Conservation (phyloP, 306 rosid species). For the Quercus parvula region DNA sequence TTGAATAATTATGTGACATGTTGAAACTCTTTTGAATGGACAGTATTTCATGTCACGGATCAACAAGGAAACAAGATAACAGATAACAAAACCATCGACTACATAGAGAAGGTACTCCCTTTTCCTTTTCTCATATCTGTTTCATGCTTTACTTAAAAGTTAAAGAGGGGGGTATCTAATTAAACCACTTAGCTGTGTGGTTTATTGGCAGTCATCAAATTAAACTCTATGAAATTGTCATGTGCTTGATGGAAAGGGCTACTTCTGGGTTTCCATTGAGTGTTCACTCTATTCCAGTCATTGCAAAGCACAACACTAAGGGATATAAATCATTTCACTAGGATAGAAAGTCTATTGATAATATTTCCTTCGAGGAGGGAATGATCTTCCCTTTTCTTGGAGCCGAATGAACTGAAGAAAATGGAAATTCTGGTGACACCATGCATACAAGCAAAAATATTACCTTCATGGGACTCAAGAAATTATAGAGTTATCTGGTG, state of each 20-base stretch:
- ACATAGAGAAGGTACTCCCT: conserved; percentile 64
- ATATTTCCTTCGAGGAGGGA: too few species aligned
- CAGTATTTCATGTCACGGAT: conserved; percentile 88
- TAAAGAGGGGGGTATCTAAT: background rate
- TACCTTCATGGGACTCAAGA: conserved; percentile 13
- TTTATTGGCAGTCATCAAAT: background rate
- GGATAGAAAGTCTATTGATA: background rate
- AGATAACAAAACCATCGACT: conserved; percentile 60
- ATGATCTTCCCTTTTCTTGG: too few species aligned
- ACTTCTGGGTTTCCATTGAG: background rate
- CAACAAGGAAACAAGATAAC: conserved; percentile 79
- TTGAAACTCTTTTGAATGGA: conserved; percentile 14
- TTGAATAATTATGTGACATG: conserved; percentile 24
- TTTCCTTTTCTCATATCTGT: conserved; percentile 17
- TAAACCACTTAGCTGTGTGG: background rate
- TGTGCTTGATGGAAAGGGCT: background rate
- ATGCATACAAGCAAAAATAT: background rate
- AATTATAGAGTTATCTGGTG: too few species aligned
- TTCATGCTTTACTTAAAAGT: background rate
- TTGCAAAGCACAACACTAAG: background rate
- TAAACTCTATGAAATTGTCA: background rate
- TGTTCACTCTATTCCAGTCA: background rate
- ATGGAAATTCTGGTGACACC: background rate
- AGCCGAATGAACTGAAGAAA: background rate
- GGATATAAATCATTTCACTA: background rate